Evolutionary conservation across 106 monocot genomes (phyloP), one percentile per base, ranked within the genome.

Genomic region (Allium cepa): DNA sequence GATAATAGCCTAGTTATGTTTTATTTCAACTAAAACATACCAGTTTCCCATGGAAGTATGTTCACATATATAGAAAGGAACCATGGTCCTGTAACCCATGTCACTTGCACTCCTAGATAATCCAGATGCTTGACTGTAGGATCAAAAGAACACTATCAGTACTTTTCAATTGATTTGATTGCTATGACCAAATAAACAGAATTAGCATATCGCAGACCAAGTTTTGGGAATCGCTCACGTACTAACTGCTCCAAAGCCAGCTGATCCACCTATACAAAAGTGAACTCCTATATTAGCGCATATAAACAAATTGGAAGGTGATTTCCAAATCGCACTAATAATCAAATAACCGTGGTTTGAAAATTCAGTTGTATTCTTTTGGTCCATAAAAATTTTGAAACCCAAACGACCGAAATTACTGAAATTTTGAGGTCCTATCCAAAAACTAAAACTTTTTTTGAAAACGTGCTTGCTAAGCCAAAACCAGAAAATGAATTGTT

Each of bases 41-140:
- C 96, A 81, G 81, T 97, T 92, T 97, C 96, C 96, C 96, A 97
- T 26, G 96, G 96, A 83, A 97, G 96, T 84, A 89, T 89, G 73
- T 97, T 97, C 78, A 97, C 86, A 51, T 86, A 97, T 67, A 97
- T 97, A 18, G 96, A 92, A 71, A 97, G 96, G 76, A 97, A 97
- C 96, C 96, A 97, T 4, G 96, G 96, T 57, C 92, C 96, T 17
- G 92, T 83, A 63, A 97, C 89, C 96, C 96, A 97, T 77, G 96
- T 92, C 58, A 97, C 82, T 67, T 97, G 80, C 57, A 97, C 96
- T 17, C 96, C 96, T n/a, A 97, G 79, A 69, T 84, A 97, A 77
- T 97, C 92, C 53, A 97, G 79, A 84, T 97, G 96, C 79, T 97
- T 97, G 57, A 87, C 96, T 97, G 88, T 67, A 83, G 69, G 1